Evolutionary conservation across 176 grass and related monocot species (phyloP).

Genomic region (Eragrostis nindensis): DNA sequence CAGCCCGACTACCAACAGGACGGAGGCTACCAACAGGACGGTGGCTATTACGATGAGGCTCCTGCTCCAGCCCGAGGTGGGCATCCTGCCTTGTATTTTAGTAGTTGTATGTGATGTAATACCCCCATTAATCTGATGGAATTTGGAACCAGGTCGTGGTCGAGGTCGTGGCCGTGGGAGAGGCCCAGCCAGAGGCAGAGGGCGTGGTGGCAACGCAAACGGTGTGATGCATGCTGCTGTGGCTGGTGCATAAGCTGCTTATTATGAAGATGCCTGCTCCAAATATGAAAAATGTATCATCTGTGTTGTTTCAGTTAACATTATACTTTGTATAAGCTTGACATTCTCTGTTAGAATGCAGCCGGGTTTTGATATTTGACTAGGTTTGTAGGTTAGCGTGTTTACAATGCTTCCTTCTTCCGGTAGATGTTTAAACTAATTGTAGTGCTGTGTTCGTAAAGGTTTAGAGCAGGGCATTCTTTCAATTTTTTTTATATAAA

Average conservation of each 20-base stretch:
- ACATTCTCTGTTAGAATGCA: slow-evolving; percentile 56
- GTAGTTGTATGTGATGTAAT: background rate
- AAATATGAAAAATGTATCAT: slow-evolving; percentile 71
- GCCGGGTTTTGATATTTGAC: slow-evolving; percentile 61
- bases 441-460: slow-evolving; percentile 79
- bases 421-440: slow-evolving; percentile 67
- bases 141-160: slow-evolving; percentile 39
- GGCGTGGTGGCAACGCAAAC: slow-evolving; percentile 42
- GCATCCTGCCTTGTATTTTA: background rate
- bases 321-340: slow-evolving; percentile 77
- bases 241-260: slow-evolving; percentile 37
- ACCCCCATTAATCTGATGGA: background rate
- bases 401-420: slow-evolving; percentile 48
- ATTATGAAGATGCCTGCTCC: slow-evolving; percentile 84
- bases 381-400: slow-evolving; percentile 63
- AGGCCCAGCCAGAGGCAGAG: slow-evolving; percentile 59
- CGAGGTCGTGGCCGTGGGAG: slow-evolving; percentile 67
- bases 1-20: slow-evolving; percentile 83
- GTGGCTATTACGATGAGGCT: slow-evolving; percentile 65
- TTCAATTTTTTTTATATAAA: slow-evolving; percentile 70
- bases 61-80: slow-evolving; percentile 62
- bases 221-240: slow-evolving; percentile 36
- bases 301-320: slow-evolving; percentile 64
- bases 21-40: slow-evolving; percentile 70
- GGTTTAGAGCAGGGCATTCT: slow-evolving; percentile 91